Conservation (phyloP, 495 filamentous ascomycete species). For the Penicillium malachiteum region DNA sequence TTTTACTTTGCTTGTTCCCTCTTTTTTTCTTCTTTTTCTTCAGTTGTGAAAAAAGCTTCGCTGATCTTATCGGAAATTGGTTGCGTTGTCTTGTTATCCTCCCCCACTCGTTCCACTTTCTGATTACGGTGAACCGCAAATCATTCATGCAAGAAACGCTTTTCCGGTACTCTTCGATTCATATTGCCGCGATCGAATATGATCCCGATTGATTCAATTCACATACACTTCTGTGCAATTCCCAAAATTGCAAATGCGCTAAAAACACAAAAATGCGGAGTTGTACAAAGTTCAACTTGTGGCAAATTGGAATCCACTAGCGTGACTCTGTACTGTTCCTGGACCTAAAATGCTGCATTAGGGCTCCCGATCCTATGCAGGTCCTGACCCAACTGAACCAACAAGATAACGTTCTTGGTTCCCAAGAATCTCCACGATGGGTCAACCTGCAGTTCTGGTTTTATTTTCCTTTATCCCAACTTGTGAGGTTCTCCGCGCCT, state of each 20-base stretch:
- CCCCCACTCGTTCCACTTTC: conserved; percentile 6
- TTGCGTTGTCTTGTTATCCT: neutral
- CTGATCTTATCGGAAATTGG: neutral
- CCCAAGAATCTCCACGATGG: conserved; percentile 3
- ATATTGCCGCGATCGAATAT: neutral
- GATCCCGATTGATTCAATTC: too few relatives aligned
- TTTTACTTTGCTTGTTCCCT: neutral
- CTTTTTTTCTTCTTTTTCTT: neutral
- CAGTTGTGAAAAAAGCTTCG: conserved; percentile 1
- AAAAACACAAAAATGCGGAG: neutral
- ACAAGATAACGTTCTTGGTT: conserved; percentile 1
- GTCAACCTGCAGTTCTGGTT: neutral
- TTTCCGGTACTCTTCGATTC: neutral
- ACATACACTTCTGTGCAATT: too few relatives aligned
- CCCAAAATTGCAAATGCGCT: too few relatives aligned
- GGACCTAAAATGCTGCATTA: conserved; percentile 10
- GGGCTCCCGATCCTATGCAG: conserved; percentile 4
- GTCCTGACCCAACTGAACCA: conserved; percentile 3
- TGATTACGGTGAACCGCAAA: neutral
- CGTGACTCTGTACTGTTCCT: neutral
- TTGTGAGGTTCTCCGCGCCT: neutral
- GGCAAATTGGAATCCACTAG: neutral
- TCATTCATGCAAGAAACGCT: neutral
- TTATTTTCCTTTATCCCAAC: neutral
- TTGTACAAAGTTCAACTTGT: neutral